Evolutionary conservation across 345 rosid species (phyloP).

Genomic region (Citrus unshiu): DNA sequence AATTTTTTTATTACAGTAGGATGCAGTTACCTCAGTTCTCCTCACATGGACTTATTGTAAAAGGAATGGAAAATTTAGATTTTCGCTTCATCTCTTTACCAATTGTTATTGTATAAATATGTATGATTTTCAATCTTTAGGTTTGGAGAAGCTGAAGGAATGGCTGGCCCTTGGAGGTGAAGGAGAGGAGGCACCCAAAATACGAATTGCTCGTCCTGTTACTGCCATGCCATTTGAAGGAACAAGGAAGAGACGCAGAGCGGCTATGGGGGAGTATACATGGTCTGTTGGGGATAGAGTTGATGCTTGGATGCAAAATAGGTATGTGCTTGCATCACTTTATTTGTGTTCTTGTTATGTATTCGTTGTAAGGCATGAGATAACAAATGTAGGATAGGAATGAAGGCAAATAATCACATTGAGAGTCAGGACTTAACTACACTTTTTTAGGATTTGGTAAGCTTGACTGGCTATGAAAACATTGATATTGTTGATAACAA

Average conservation of each 20-base stretch:
- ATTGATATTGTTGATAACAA: background rate
- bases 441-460: background rate
- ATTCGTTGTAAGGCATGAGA: background rate
- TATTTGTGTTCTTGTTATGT: slow-evolving; percentile 2
- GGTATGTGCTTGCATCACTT: slow-evolving; percentile 39
- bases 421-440: background rate
- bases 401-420: background rate
- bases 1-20: background rate
- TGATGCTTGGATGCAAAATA: slow-evolving; percentile 78
- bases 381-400: background rate
- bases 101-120: background rate
- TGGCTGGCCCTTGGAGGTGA: slow-evolving; percentile 76
- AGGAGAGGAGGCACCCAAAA: slow-evolving; percentile 58
- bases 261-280: slow-evolving; percentile 59
- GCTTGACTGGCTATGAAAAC: background rate
- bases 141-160: slow-evolving; percentile 72
- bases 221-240: slow-evolving; percentile 76
- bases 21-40: background rate
- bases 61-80: background rate
- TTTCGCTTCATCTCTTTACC: background rate
- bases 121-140: slow-evolving; percentile 27
- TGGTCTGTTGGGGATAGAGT: slow-evolving; percentile 96
- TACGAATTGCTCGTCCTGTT: slow-evolving; percentile 70
- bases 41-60: background rate
- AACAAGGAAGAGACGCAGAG: slow-evolving; percentile 92